A percentile compares a stretch with the other conserved stretches of the same genome.
Evolutionary conservation across 495 filamentous ascomycete species (phyloP).

Genomic region (Annulohypoxylon stygium): DNA sequence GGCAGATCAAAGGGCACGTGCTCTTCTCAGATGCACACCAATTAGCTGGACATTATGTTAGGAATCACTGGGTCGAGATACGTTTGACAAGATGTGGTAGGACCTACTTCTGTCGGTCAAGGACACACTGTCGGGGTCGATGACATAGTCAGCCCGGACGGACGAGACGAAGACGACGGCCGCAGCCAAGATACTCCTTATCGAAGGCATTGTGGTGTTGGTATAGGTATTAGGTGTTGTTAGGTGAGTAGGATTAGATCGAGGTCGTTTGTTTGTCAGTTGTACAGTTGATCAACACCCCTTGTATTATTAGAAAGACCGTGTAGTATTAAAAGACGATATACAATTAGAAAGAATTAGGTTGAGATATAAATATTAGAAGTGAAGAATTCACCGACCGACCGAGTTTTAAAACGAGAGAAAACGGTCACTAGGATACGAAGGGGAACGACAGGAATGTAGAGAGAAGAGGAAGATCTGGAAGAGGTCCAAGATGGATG

Average conservation of each 20-base stretch:
- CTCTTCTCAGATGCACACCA: constrained; percentile 79
- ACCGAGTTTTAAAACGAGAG: constrained; percentile 42
- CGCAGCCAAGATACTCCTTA: constrained; percentile 60
- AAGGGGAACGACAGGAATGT: constrained; percentile 49
- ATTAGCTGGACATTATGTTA: constrained; percentile 60
- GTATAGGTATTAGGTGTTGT: constrained; percentile 18
- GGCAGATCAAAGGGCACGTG: constrained; percentile 82
- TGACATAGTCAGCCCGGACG: constrained; percentile 61
- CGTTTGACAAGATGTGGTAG: constrained; percentile 23
- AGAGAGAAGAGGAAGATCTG: constrained; percentile 30
- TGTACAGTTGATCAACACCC: constrained; percentile 13
- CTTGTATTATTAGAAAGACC: constrained; percentile 27
- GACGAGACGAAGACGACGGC: constrained; percentile 58
- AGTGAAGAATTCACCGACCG: constrained; percentile 35
- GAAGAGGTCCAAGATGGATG: constrained; percentile 29
- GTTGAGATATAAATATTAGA: constrained; percentile 37
- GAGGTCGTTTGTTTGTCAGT: constrained; percentile 18
- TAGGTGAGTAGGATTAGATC: constrained; percentile 10
- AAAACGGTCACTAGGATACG: constrained; percentile 38
- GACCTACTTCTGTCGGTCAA: constrained; percentile 57
- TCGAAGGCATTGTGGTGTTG: constrained; percentile 59
- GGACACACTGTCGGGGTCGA: constrained; percentile 72
- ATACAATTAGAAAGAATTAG: constrained; percentile 44
- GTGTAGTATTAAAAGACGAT: constrained; percentile 45
- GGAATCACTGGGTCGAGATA: constrained; percentile 16